These are phyloP conservation scores for Rhipidocladum racemiflorum DNA, from an alignment of 176 grass and related monocot genomes.

Conservation along the genomic window DNA sequence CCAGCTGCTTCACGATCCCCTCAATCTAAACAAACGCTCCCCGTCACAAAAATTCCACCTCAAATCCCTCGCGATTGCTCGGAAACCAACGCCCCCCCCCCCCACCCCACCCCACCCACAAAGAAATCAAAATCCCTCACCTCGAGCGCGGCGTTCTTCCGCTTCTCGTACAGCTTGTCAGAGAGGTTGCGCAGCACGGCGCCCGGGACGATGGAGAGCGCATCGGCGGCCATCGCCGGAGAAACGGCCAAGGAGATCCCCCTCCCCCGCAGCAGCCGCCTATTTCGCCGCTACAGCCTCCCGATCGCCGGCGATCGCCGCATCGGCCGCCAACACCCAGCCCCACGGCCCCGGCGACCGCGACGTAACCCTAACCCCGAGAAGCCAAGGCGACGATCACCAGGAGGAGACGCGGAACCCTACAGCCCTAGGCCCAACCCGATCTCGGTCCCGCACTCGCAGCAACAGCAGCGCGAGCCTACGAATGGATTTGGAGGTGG, in stretches of 20 bases:
- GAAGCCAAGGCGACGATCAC: background rate
- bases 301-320: conserved; percentile 55
- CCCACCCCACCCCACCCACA: too few species aligned
- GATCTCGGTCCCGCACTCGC: background rate
- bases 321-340: conserved; percentile 36
- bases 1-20: conserved; percentile 83
- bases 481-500: conserved; percentile 41
- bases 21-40: conserved; percentile 57
- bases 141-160: conserved; percentile 98
- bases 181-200: conserved; percentile 86
- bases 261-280: background rate
- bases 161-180: conserved; percentile 99
- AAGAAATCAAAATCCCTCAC: conserved; percentile 44
- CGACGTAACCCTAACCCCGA: conserved; percentile 35
- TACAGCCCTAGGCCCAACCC: conserved; percentile 30
- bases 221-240: conserved; percentile 59
- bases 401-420: conserved; percentile 1
- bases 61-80: conserved; percentile 2
- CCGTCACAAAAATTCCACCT: background rate
- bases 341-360: conserved; percentile 18
- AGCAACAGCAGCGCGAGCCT: background rate
- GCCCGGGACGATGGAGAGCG: conserved; percentile 72
- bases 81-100: too few species aligned
- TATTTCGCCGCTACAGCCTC: conserved; percentile 25
- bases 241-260: conserved; percentile 30